A percentile compares a stretch with the other conserved stretches of the same genome.
Conservation (phyloP, 139 green algal species). For the Coelastrella sp. region DNA sequence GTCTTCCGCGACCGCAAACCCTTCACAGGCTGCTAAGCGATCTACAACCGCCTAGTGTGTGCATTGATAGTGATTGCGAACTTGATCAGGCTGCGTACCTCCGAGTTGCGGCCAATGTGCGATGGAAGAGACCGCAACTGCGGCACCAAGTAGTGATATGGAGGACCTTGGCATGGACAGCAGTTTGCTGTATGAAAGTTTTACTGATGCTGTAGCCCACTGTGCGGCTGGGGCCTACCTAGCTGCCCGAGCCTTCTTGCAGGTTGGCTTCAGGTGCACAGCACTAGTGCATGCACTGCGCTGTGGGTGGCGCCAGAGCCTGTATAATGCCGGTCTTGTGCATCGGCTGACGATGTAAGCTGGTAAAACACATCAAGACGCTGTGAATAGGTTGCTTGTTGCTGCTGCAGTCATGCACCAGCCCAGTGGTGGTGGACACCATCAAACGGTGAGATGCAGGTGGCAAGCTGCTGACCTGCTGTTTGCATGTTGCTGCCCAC, state of each 20-base stretch:
- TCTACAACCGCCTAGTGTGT: neutral
- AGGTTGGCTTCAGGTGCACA: neutral
- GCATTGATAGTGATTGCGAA: neutral
- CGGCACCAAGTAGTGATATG: neutral
- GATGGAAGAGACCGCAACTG: neutral
- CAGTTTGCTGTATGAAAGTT: conserved; percentile 8
- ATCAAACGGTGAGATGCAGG: conserved; percentile 1
- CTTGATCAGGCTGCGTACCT: neutral
- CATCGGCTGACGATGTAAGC: neutral
- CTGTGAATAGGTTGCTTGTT: neutral
- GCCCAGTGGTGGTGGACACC: neutral
- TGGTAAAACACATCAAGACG: neutral
- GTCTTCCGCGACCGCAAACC: too few species aligned
- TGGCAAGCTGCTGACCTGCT: neutral
- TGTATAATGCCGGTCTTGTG: too few species aligned
- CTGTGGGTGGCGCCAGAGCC: too few species aligned
- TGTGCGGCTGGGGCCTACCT: neutral
- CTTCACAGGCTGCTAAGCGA: too few species aligned
- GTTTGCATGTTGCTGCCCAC: neutral
- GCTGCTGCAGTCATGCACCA: neutral
- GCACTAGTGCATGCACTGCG: neutral
- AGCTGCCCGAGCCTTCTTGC: neutral
- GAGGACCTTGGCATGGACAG: conserved; percentile 18
- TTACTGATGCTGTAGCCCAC: neutral
- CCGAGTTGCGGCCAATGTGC: neutral